Base-by-base conservation (phyloP, 345 rosid genomes). In the Populus nigra region DNA sequence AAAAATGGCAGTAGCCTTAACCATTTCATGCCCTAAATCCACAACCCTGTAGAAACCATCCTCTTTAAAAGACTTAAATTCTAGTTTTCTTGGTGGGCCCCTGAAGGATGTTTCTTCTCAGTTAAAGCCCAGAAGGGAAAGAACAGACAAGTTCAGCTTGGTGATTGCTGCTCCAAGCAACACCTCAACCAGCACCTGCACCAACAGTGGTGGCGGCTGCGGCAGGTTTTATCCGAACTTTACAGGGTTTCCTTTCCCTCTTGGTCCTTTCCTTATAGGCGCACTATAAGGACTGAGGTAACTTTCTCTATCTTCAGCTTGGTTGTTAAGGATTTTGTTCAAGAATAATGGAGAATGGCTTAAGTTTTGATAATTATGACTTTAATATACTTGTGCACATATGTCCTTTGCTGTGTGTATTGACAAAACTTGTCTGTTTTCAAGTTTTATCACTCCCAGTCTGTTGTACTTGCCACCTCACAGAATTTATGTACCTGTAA, bases 191-290 rank as follows among this genome's bases (percentile, higher is more conserved):
- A 79, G 73, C 25, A 79, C 82, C 41, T 76, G 69, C 33, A 80
- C 67, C 55, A 78, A 80, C 5, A 71, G 78, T 65, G 59, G 47
- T 7, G 73, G 78, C 57, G 65, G 47, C 27, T 84, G 86, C 22
- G 85, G 87, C 71, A 91, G 90, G 65, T 96, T 93, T 84, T 93
- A 96, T 79, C 63, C 92, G 17, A 96, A 96, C 82, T 79, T 93
- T 82, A 96, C 97, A 22, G 99, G 98, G 5, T 96, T 96, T 62
- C 98, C 98, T 76, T 96, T 96, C 72, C 99, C 99, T 69, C 98
- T 96, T 33, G 97, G 99, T 23, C 99, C 99, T 89, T 93, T 93
- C 79, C 93, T 96, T 82, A 90, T 73, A 88, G 99, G 63, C 88
- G 93, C 72, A 96, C 99, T 50, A 90, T 83, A 67, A 87, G 94